Percentiles rank a stretch among this genome's conserved stretches.
Conservation (phyloP, 2,329 filamentous ascomycete genomes). For the Aspergillus brunneoviolaceus region DNA sequence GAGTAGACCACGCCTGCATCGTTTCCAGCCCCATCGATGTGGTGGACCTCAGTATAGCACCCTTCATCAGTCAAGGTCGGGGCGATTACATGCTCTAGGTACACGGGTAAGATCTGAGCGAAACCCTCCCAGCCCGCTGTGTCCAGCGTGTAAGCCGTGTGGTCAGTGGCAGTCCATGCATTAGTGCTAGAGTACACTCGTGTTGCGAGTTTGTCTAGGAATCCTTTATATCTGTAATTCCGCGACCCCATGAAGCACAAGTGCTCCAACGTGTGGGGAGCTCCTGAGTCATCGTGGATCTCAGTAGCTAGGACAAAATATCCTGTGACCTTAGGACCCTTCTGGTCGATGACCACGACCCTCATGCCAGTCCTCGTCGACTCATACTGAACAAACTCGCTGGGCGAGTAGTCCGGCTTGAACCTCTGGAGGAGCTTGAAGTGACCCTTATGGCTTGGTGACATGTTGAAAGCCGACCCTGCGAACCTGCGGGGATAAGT, state of each 20-base stretch:
- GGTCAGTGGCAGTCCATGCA: conserved; percentile 94
- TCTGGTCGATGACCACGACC: conserved; percentile 84
- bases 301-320: conserved; percentile 96
- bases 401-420: conserved; percentile 84
- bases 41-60: conserved; percentile 94
- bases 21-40: conserved; percentile 88
- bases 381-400: conserved; percentile 90
- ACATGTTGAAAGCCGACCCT: conserved; percentile 51
- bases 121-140: conserved; percentile 98
- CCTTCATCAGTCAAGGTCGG: conserved; percentile 90
- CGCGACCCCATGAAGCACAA: conserved; percentile 87
- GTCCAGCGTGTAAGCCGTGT: conserved; percentile 93
- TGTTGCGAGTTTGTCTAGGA: conserved; percentile 90
- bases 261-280: conserved; percentile 83
- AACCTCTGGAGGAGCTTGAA: conserved; percentile 87
- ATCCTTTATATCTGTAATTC: conserved; percentile 89
- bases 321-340: conserved; percentile 91
- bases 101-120: conserved; percentile 88
- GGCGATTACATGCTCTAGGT: conserved; percentile 88
- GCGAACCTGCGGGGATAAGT: conserved; percentile 13
- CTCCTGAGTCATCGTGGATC: conserved; percentile 94
- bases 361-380: conserved; percentile 93
- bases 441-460: conserved; percentile 51
- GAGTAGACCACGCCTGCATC: conserved; percentile 98
- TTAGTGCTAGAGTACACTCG: conserved; percentile 93